Conservation (phyloP, 2,329 filamentous ascomycete genomes). For the Fusarium tanahbumbuense region DNA sequence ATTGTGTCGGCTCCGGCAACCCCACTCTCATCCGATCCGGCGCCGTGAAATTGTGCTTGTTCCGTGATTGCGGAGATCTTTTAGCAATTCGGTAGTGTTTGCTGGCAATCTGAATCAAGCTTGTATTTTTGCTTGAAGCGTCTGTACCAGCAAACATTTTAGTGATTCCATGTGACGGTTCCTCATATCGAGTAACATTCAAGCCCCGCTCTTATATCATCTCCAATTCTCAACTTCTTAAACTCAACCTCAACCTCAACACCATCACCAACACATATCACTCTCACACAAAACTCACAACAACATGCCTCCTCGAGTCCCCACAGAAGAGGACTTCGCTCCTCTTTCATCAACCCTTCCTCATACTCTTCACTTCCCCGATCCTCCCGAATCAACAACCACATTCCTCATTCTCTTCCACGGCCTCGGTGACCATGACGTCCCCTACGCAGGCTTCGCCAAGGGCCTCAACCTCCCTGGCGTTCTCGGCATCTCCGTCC, state of each 20-base stretch:
- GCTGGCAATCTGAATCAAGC: neutral
- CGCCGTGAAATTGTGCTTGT: neutral
- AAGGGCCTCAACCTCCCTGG: conserved; percentile 78
- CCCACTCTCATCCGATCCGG: neutral
- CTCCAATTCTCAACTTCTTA: neutral
- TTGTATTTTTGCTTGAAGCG: neutral
- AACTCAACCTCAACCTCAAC: neutral
- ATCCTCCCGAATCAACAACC: conserved; percentile 70
- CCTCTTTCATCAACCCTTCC: conserved; percentile 50
- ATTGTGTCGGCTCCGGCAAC: neutral
- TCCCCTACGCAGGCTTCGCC: conserved; percentile 76
- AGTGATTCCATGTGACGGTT: neutral
- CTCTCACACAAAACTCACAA: conserved; percentile 1
- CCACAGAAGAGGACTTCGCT: conserved; percentile 62
- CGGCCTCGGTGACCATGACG: conserved; percentile 81
- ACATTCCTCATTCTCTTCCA: conserved; percentile 86
- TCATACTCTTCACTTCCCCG: conserved; percentile 61
- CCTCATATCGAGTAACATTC: neutral
- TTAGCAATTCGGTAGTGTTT: neutral
- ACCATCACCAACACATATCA: conserved; percentile 11
- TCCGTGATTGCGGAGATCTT: neutral
- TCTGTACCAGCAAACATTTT: too few relatives aligned
- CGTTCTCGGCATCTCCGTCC: conserved; percentile 79
- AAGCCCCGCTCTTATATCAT: conserved; percentile 8
- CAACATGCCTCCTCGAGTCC: conserved; percentile 61